Percentiles rank a stretch among this genome's conserved stretches.
Evolutionary conservation across 2,329 filamentous ascomycete species (phyloP).

Genomic region (Alternaria triticimaculans): DNA sequence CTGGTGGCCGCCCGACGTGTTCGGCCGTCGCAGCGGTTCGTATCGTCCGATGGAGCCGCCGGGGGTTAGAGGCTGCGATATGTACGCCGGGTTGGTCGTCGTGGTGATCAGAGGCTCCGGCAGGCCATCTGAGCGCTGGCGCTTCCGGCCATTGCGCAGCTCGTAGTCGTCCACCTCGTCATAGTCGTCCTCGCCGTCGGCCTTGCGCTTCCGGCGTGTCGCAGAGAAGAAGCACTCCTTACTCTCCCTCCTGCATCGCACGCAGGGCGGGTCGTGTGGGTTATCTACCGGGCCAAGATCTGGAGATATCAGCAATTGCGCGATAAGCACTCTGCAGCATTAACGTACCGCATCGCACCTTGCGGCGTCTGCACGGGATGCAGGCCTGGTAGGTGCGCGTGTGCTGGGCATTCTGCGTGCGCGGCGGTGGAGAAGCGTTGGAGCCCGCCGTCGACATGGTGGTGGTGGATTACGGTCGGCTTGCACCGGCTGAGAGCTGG

Average conservation of each 20-base stretch:
- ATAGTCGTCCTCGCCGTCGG: conserved; percentile 53
- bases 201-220: conserved; percentile 90
- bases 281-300: conserved; percentile 73
- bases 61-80: conserved; percentile 65
- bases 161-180: conserved; percentile 67
- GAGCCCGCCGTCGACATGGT: conserved; percentile 31
- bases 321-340: conserved; percentile 5
- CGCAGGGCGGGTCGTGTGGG: conserved; percentile 90
- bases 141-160: conserved; percentile 75
- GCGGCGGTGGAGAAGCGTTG: conserved; percentile 33
- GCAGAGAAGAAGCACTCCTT: conserved; percentile 98
- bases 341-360: conserved; percentile 61
- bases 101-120: conserved; percentile 36
- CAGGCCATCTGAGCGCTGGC: conserved; percentile 59
- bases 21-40: conserved; percentile 71
- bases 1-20: conserved; percentile 33
- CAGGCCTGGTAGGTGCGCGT: conserved; percentile 55
- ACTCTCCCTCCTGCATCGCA: conserved; percentile 89
- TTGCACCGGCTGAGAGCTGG: conserved; percentile 24
- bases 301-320: conserved; percentile 6
- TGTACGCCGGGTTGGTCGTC: conserved; percentile 30
- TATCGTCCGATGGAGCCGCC: conserved; percentile 70
- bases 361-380: conserved; percentile 63
- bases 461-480: conserved; percentile 14
- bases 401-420: conserved; percentile 31